Base-by-base conservation (phyloP, 345 rosid species). In the Bretschneidera sinensis region DNA sequence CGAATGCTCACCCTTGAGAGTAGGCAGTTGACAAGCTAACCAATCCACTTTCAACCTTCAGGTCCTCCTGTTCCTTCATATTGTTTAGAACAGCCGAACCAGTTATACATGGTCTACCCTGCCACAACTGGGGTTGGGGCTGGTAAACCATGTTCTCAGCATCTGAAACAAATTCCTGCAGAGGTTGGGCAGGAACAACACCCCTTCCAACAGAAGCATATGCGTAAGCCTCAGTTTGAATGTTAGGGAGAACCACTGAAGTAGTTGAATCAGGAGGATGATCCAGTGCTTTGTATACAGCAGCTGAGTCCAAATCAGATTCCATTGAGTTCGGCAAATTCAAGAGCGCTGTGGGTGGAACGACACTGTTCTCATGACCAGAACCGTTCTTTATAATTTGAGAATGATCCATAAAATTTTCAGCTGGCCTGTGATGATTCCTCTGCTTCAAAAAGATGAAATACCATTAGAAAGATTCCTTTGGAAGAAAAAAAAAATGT, bases 1-100 rank as follows among this genome's bases (percentile, higher is more conserved):
- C 33, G 48, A 57, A 57, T 43, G 33, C 75, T 73, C 74, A 90
- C 97, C 88, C 84, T 79, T 85, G 83, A 74, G 92, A 83, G 70
- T 74, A 83, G 34, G 74, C 72, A 71, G 67, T 79, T 51, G 96
- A 85, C 51, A 75, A 35, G 59, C 62, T 71, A 22, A 48, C 69
- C 47, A 81, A 70, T 63, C 63, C 84, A 52, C 56, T 67, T 43
- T 73, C 78, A 21, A 63, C 64, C 0, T 45, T 57, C 48, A 49
- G 54, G 53, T 79, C 71, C 63, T 55, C 71, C 50, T 59, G 72
- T 48, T 73, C 81, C 71, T 67, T 66, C 50, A 51, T 51, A 55
- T 60, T 60, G 59, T 75, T 76, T 17, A 72, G 68, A 53, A 61
- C 55, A 43, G 63, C 47, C 59, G 68, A 62, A 49, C 72, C 81